Base-by-base conservation (phyloP, 176 grass and related monocot species). In the Carex scoparia region DNA sequence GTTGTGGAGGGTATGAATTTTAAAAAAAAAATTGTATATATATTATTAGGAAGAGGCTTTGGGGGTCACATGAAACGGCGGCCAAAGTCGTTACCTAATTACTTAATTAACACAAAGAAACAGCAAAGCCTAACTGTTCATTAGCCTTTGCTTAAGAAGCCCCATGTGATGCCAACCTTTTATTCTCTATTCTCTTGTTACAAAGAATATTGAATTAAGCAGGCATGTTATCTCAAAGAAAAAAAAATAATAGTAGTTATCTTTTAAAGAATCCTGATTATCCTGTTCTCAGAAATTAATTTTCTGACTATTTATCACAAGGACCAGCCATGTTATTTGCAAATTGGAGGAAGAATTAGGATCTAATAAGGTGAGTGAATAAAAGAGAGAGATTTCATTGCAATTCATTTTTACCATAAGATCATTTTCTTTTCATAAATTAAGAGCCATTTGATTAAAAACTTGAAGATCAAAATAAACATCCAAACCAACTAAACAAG, bases 161-260 rank as follows among this genome's bases (percentile, higher is more conserved):
- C 65, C 80, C 81, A 83, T 83, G 81, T 83, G 81, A 83, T 83
- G 81, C 81, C 81, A 83, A 65, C 81, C 81, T 67, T 83, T 83
- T 67, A 49, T 67, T 81, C 81, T 82, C 28, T 67, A 67, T 83
- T 83, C 81, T 68, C 49, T 64, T 33, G 15, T 55, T 56, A 56
- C 57, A 33, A 33, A 57, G 28, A 55, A 35, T 79, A 79, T 79
- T 79, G 28, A 78, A 78, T 78, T 78, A 57, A 57, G 51, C 51
- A 32, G 13, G 5, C 51, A 78, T 56, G 74, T 78, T 78, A 56
- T 57, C 23, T 33, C 48, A 2, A 78, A 78, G 28, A 51, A 73
- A 73, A 72, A 12, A 49, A 27, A 63, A 23, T 27, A 23, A 2
- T 63, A 10, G 32, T n/a, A 28, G 23, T 69, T 76, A 11, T 28